Percentiles rank a stretch among this genome's conserved stretches.
These are phyloP conservation scores for Musa acuminata DNA, from an alignment of 176 grass and related monocot species.

Conservation along the genomic window DNA sequence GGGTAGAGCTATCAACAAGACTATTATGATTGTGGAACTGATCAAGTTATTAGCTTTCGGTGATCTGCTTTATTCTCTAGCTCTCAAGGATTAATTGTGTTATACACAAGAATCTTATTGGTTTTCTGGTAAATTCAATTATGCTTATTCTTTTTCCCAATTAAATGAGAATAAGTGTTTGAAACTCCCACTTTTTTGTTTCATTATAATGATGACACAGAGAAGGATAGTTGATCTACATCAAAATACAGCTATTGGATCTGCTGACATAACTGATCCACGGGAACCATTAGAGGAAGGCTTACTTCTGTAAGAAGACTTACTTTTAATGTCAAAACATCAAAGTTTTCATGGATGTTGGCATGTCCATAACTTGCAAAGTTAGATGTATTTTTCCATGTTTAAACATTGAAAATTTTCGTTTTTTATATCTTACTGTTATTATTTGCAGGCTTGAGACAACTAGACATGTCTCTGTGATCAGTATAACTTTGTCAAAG, in stretches of 20 bases:
- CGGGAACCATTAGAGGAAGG: slow-evolving; percentile 99
- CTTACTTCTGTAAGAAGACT: slow-evolving; percentile 71
- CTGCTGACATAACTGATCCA: slow-evolving; percentile 90
- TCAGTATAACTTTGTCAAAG: slow-evolving; percentile 82
- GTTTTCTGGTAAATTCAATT: background rate
- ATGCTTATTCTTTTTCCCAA: too few species aligned
- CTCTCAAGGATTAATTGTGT: background rate
- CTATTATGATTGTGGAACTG: slow-evolving; percentile 90
- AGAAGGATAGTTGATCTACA: slow-evolving; percentile 94
- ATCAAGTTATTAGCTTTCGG: slow-evolving; percentile 56
- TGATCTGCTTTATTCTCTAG: background rate
- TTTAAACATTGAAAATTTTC: too few species aligned
- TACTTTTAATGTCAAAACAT: slow-evolving; percentile 1
- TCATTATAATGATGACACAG: slow-evolving; percentile 24
- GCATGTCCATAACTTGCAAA: background rate
- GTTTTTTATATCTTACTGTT: too few species aligned
- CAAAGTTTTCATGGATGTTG: background rate
- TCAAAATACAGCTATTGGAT: slow-evolving; percentile 67
- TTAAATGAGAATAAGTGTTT: background rate
- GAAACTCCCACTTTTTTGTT: background rate
- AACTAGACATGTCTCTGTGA: slow-evolving; percentile 89
- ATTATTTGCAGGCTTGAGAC: slow-evolving; percentile 67
- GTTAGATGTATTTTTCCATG: background rate
- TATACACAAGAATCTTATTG: too few species aligned
- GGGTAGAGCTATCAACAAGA: slow-evolving; percentile 99